A percentile compares a stretch with the other conserved stretches of the same genome.
Evolutionary conservation across 163 green algal genomes (phyloP).

Genomic region (Chlorella variabilis): DNA sequence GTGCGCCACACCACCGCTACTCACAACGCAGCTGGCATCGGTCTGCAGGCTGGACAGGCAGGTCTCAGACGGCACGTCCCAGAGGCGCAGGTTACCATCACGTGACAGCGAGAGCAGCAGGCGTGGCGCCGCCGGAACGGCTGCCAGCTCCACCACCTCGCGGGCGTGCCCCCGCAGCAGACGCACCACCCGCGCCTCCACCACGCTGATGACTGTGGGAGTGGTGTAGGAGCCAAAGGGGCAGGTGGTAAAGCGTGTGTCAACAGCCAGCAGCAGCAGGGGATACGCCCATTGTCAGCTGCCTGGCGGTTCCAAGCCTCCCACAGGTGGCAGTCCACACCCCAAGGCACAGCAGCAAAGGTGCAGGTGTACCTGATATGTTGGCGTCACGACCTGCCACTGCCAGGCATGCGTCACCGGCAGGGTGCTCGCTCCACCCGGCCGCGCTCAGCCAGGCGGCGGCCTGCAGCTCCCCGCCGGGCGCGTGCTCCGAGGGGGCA

Average conservation of each 20-base stretch:
- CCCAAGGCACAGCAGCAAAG: no score
- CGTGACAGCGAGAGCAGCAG: slow-evolving; percentile 59
- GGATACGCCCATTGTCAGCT: no score
- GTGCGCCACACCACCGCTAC: no score
- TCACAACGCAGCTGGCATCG: slow-evolving; percentile 51
- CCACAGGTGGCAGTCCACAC: no score
- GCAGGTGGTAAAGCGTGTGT: neutral
- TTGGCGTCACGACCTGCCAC: slow-evolving; percentile 55
- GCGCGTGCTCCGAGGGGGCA: slow-evolving; percentile 36
- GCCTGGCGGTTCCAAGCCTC: no score
- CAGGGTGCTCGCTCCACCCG: slow-evolving; percentile 34
- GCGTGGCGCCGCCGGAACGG: slow-evolving; percentile 26
- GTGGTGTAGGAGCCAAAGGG: neutral
- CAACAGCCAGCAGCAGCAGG: no score
- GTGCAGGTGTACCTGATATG: slow-evolving; percentile 48
- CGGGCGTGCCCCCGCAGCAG: slow-evolving; percentile 55
- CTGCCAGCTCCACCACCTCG: slow-evolving; percentile 59
- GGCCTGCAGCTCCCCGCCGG: slow-evolving; percentile 50
- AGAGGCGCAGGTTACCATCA: slow-evolving; percentile 61
- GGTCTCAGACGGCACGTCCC: slow-evolving; percentile 53
- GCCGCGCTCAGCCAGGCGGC: slow-evolving; percentile 52
- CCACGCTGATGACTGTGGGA: slow-evolving; percentile 66
- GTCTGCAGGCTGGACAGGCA: slow-evolving; percentile 44
- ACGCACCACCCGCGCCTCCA: slow-evolving; percentile 55
- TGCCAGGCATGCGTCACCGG: slow-evolving; percentile 68